phyloP scores from a whole-genome alignment of 2,329 filamentous ascomycete genomes.

The Epicoccum nigrum region DNA sequence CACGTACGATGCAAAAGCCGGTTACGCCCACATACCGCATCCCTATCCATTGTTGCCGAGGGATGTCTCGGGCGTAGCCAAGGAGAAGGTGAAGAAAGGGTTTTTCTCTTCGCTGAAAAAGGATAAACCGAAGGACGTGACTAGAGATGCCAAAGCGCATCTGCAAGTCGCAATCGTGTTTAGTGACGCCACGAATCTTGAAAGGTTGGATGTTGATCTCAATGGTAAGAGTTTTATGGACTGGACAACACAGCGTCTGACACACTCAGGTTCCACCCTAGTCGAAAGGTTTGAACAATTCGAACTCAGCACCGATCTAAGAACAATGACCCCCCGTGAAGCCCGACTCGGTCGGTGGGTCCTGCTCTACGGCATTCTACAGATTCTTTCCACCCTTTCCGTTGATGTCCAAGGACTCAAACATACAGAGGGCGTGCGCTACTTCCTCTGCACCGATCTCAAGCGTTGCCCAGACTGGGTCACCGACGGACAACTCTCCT shows the following conservation, averaged over 20 bases:
- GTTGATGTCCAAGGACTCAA: conserved; percentile 50
- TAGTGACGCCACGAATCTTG: conserved; percentile 50
- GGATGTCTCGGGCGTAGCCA: conserved; percentile 31
- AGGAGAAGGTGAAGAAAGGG: conserved; percentile 40
- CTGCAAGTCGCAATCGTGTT: conserved; percentile 49
- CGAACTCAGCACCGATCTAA: conserved; percentile 46
- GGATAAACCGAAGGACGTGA: conserved; percentile 39
- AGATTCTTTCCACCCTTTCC: conserved; percentile 51
- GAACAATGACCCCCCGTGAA: conserved; percentile 45
- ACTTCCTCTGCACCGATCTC: conserved; percentile 50
- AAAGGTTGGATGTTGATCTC: conserved; percentile 46
- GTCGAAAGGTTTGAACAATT: conserved; percentile 51
- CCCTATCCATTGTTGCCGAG: conserved; percentile 69
- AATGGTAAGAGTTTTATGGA: too few relatives aligned
- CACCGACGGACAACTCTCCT: conserved; percentile 31
- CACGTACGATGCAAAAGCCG: conserved; percentile 67
- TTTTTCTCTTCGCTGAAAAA: conserved; percentile 44
- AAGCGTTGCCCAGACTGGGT: conserved; percentile 49
- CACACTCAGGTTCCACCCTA: conserved; percentile 42
- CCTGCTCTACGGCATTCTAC: conserved; percentile 51
- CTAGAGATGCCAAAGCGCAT: conserved; percentile 48
- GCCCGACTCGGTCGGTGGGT: conserved; percentile 54
- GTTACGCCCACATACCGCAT: conserved; percentile 60
- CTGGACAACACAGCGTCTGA: not conserved
- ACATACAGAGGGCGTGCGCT: conserved; percentile 45